Conservation (phyloP, 306 rosid species). For the Rosa lucieae region DNA sequence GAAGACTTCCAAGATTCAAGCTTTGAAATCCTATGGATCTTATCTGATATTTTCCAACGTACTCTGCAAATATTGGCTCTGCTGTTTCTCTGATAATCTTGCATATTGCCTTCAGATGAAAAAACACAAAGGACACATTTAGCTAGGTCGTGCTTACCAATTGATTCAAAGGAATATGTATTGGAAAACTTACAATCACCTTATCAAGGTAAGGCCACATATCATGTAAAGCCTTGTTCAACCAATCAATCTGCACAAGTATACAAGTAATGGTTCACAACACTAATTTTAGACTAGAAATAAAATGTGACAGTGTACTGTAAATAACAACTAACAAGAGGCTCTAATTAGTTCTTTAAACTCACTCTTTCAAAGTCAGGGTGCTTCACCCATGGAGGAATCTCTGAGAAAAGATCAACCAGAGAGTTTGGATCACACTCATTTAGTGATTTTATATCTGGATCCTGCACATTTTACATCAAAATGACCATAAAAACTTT, state of each 20-base stretch:
- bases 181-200: slow-evolving; percentile 16
- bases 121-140: background rate
- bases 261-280: background rate
- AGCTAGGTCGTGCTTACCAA: background rate
- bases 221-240: slow-evolving; percentile 29
- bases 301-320: background rate
- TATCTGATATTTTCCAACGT: slow-evolving; percentile 21
- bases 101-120: slow-evolving; percentile 22
- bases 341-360: background rate
- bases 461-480: slow-evolving; percentile 27
- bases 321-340: background rate
- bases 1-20: slow-evolving; percentile 33
- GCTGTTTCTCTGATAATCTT: slow-evolving; percentile 14
- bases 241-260: slow-evolving; percentile 33
- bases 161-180: background rate
- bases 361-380: slow-evolving; percentile 37
- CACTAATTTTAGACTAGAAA: background rate
- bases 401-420: slow-evolving; percentile 28
- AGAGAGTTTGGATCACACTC: slow-evolving; percentile 25
- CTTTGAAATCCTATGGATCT: slow-evolving; percentile 24
- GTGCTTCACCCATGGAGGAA: slow-evolving; percentile 35
- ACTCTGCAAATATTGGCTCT: slow-evolving; percentile 23
- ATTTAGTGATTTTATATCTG: slow-evolving; percentile 12
- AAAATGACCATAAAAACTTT: background rate
- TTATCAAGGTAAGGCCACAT: slow-evolving; percentile 40